Evolutionary conservation across 192 early-diverging fungal genomes (phyloP).

Genomic region (Allomyces macrogynus): DNA sequence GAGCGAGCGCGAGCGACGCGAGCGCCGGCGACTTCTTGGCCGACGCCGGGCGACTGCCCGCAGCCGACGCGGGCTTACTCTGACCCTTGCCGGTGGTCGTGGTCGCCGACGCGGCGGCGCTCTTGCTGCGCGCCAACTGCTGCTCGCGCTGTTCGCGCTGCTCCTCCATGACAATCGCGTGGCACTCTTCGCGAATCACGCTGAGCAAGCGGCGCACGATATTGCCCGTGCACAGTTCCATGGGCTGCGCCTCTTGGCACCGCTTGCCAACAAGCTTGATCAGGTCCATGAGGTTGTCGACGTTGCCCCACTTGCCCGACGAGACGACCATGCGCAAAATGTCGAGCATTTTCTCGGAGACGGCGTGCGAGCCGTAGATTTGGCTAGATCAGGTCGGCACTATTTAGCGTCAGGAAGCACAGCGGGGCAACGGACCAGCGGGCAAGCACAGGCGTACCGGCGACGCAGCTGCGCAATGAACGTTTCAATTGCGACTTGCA

Average conservation of each 20-base stretch:
- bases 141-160: constrained; percentile 5
- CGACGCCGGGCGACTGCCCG: constrained; percentile 7
- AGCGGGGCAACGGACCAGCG: neutral
- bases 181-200: constrained; percentile 57
- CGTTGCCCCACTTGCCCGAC: constrained; percentile 46
- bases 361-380: constrained; percentile 39
- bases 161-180: constrained; percentile 12
- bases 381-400: constrained; percentile 21
- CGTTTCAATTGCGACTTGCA: neutral
- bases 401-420: too few species aligned
- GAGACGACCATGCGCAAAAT: constrained; percentile 60
- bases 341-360: constrained; percentile 48
- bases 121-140: constrained; percentile 4
- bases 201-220: constrained; percentile 63
- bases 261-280: constrained; percentile 48
- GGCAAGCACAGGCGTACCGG: neutral
- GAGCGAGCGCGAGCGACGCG: neutral
- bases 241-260: constrained; percentile 59
- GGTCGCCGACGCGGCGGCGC: constrained; percentile 2
- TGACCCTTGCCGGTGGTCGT: constrained; percentile 8
- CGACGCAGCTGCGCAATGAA: neutral
- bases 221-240: constrained; percentile 68
- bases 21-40: constrained; percentile 6
- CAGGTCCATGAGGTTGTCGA: constrained; percentile 28
- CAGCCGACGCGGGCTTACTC: constrained; percentile 2